Evolutionary conservation across 139 green algal genomes (phyloP), one percentile per base, ranked within the genome.

Genomic region (Penium margaritaceum): DNA sequence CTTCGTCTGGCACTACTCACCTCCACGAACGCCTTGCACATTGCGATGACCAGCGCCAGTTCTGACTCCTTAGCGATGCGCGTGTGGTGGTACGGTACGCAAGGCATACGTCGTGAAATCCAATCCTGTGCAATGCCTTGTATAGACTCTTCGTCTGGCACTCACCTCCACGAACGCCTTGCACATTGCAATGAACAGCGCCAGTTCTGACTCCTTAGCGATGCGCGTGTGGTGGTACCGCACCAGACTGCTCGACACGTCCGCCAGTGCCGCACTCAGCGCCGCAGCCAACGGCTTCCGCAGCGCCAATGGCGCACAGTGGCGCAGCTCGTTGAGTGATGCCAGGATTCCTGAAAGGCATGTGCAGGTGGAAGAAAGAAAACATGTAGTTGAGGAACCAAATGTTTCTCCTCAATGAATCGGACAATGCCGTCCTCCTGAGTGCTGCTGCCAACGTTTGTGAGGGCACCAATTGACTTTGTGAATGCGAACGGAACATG

Each of bases 271-370:
- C 21, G 14, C 5, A 7, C 33, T 9, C 34, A 81, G 51, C 46
- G 43, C 37, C n/a, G 33, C 51, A 19, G 17, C 78, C 3, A 81
- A 44, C 0, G 68, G 44, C 32, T 15, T 14, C 2, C 33, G 33
- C 44, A 89, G 65, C 5, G 61, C 64, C 46, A 78, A 58, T 1
- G 85, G 83, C 0, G 92, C 88, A 82, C 91, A 97, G 80, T 97
- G 92, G 15, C 94, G 85, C 57, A 97, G 85, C 85, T 98, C 93
- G 71, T 98, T 98, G 24, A 97, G 80, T 2, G 91, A 88, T 0
- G 82, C 75, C 15, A 96, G 85, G 66, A 80, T 36, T 58, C 74
- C 74, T 77, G 70, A n/a, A n/a, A n/a, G n/a, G n/a, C n/a, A n/a
- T n/a, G n/a, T n/a, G n/a, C n/a, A n/a, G n/a, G n/a, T n/a, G n/a